Base-by-base conservation (phyloP, 805 yeast species). In the Pichia nakasei region DNA sequence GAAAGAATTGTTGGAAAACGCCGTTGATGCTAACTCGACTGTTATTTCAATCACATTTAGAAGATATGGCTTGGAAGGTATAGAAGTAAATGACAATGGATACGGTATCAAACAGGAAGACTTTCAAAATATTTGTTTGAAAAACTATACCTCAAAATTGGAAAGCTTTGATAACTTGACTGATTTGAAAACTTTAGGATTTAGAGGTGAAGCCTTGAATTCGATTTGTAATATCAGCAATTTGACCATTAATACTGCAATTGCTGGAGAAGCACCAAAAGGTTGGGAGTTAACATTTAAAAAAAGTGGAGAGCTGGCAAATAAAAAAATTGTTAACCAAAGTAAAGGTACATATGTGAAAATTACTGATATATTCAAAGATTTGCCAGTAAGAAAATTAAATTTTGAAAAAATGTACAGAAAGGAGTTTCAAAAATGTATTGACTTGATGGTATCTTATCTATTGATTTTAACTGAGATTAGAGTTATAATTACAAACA, bases 1-100 rank as follows among this genome's bases (percentile, higher is more conserved):
- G 26, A 91, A 91, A 57, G 98, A 91, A 59, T 64, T 89, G 2
- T 70, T 93, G 3, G 98, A 91, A 55, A 91, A 91, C 58, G 67
- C 93, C 26, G 65, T 91, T 7, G 98, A 93, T 64, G 93, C 97
- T 0, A 61, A 70, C 20, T 74, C 93, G 9, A 68, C 75, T 0
- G 75, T 74, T 42, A 69, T 93, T 26, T 94, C 86, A 39, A 65
- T 91, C 15, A 65, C 66, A 2, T 77, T 91, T 53, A 69, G 69
- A 52, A 19, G 32, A 26, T 75, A 83, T 59, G 97, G 97, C 1
- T 51, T 81, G 9, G 88, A 81, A 31, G 68, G 78, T 0, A 63
- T 93, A 18, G 87, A 84, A 54, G 70, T 85, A 6, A 57, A 60
- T 21, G 94, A 85, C 58, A 73, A 84, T 54, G 93, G 93, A 0